Evolutionary conservation across 192 early-diverging fungal genomes (phyloP).

Genomic region (Coemansia sp.): DNA sequence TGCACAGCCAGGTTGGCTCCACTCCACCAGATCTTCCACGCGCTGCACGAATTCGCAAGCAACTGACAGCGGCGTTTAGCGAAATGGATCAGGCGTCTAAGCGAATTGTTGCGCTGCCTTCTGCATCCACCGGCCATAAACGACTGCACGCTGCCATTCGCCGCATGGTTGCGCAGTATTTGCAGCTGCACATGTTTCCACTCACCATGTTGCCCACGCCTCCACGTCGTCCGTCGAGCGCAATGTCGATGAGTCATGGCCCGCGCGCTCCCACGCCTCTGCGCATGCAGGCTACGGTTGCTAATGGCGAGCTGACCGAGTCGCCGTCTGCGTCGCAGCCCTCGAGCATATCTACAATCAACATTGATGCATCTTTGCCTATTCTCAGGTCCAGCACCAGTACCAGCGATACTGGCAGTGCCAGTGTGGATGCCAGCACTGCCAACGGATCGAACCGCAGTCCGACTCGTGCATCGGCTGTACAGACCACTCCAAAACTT

Average conservation of each 20-base stretch:
- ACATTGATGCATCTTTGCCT: neutral
- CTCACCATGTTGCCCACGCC: constrained; percentile 68
- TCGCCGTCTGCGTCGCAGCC: constrained; percentile 16
- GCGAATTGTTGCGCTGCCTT: constrained; percentile 58
- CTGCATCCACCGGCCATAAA: constrained; percentile 45
- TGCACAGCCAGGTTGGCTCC: neutral
- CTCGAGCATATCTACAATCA: constrained; percentile 22
- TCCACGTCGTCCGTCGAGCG: constrained; percentile 36
- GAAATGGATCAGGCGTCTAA: constrained; percentile 64
- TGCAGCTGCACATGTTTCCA: constrained; percentile 78
- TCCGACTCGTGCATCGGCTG: neutral
- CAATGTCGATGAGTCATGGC: neutral
- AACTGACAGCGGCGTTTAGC: constrained; percentile 65
- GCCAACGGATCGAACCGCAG: constrained; percentile 4
- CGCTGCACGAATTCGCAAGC: constrained; percentile 62
- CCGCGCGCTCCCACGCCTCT: neutral
- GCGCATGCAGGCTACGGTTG: neutral
- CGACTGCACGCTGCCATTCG: constrained; percentile 68
- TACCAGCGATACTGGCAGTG: neutral
- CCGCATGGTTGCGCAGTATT: constrained; percentile 63
- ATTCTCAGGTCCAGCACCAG: constrained; percentile 1
- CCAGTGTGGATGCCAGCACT: constrained; percentile 4
- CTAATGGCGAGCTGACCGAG: neutral
- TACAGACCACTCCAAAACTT: neutral
- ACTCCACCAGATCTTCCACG: constrained; percentile 50